These are phyloP conservation scores for Thymus mandschuricus DNA, from an alignment of 257 asterid species.

Conservation along the genomic window DNA sequence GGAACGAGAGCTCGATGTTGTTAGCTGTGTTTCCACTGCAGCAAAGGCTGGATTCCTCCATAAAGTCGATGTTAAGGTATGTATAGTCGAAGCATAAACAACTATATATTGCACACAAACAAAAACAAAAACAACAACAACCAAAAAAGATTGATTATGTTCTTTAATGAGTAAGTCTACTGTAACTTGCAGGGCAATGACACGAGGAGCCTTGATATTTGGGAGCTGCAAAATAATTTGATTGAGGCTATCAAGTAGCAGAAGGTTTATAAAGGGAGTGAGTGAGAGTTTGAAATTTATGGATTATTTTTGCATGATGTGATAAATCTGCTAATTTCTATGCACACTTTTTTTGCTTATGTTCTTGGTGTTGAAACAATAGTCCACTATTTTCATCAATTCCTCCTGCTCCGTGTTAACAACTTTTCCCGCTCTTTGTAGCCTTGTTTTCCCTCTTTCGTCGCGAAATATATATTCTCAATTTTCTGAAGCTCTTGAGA, in stretches of 20 bases:
- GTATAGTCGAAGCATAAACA: constrained; percentile 29
- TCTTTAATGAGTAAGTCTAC: background rate
- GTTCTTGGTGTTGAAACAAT: too few species aligned
- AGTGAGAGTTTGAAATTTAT: background rate
- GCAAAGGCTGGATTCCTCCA: constrained; percentile 41
- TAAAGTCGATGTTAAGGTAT: constrained; percentile 38
- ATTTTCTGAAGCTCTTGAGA: too few species aligned
- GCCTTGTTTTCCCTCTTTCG: too few species aligned
- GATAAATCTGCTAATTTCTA: too few species aligned
- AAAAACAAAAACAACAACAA: background rate
- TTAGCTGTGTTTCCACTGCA: constrained; percentile 51
- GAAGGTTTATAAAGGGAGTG: background rate
- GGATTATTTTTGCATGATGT: too few species aligned
- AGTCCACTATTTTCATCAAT: too few species aligned
- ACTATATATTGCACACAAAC: background rate
- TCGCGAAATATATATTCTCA: too few species aligned
- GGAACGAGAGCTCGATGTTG: constrained; percentile 39
- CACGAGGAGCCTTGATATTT: constrained; percentile 19
- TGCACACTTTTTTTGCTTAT: too few species aligned
- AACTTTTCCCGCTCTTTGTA: too few species aligned
- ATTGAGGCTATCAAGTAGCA: background rate
- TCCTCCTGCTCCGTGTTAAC: too few species aligned
- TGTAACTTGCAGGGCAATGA: constrained; percentile 21
- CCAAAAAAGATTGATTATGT: too few species aligned
- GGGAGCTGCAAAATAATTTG: constrained; percentile 29